Evolutionary conservation across 495 filamentous ascomycete genomes (phyloP).

Genomic region (Cudoniella acicularis): DNA sequence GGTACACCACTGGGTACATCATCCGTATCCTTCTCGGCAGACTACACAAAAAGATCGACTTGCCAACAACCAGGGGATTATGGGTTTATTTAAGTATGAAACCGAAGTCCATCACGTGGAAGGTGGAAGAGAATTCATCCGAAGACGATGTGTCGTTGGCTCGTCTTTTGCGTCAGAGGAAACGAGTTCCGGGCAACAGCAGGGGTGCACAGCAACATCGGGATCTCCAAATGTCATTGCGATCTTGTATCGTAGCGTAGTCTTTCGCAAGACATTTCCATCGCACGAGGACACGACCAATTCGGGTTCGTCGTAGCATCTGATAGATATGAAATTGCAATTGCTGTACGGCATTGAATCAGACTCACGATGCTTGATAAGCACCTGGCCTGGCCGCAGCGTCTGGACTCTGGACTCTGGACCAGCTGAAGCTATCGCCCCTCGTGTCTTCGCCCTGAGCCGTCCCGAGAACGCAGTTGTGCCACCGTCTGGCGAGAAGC

Average conservation of each 20-base stretch:
- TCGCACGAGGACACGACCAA: background rate
- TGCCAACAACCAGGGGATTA: too few relatives aligned
- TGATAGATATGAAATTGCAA: background rate
- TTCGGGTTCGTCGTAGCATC: background rate
- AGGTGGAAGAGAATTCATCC: background rate
- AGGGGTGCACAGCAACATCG: background rate
- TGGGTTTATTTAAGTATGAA: too few relatives aligned
- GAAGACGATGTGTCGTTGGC: too few relatives aligned
- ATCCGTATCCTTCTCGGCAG: background rate
- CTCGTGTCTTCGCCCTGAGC: background rate
- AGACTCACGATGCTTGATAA: background rate
- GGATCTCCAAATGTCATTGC: background rate
- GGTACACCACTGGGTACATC: too few relatives aligned
- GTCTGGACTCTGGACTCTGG: too few relatives aligned
- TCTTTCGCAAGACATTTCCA: background rate
- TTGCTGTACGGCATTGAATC: background rate
- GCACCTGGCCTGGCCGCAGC: too few relatives aligned
- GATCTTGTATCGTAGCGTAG: too few relatives aligned
- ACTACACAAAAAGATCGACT: too few relatives aligned
- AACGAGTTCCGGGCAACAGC: background rate
- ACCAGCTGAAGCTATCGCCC: background rate
- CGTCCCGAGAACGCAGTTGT: background rate
- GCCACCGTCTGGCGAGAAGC: too few relatives aligned
- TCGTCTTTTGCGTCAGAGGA: background rate
- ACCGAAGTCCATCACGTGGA: background rate